phyloP scores from a whole-genome alignment of 805 yeast genomes.

The Myxozyma neglecta region DNA sequence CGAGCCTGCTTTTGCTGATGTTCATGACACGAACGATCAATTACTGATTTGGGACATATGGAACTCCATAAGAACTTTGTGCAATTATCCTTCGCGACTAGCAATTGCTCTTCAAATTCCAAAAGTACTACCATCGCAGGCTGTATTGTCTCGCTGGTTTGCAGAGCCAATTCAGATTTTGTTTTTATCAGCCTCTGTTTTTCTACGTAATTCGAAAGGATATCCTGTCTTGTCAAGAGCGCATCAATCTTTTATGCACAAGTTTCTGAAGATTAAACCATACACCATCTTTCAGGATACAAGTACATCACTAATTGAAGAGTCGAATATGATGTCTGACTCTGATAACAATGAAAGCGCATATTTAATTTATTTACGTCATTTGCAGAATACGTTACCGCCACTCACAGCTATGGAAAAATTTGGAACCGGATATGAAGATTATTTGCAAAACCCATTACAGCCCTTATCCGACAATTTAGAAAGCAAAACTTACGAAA shows the following conservation, averaged over 20 bases:
- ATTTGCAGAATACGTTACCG: constrained; percentile 39
- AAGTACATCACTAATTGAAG: constrained; percentile 42
- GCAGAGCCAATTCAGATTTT: constrained; percentile 65
- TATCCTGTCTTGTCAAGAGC: constrained; percentile 65
- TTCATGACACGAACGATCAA: constrained; percentile 40
- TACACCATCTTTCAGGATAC: constrained; percentile 54
- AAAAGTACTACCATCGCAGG: constrained; percentile 52
- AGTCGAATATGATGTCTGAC: constrained; percentile 20
- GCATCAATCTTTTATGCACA: constrained; percentile 52
- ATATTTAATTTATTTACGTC: constrained; percentile 48
- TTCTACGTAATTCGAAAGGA: constrained; percentile 58
- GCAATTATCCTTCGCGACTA: constrained; percentile 54
- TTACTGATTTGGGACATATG: constrained; percentile 74
- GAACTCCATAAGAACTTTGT: constrained; percentile 61
- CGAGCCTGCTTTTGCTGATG: constrained; percentile 17
- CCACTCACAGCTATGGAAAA: constrained; percentile 39
- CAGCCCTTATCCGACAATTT: constrained; percentile 67
- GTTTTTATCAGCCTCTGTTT: constrained; percentile 55
- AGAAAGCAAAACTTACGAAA: constrained; percentile 58
- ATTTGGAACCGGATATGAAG: constrained; percentile 45
- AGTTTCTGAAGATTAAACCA: constrained; percentile 47
- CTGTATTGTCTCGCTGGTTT: constrained; percentile 60
- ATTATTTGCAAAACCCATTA: constrained; percentile 59
- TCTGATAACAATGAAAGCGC: constrained; percentile 40
- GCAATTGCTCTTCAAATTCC: constrained; percentile 80